These are phyloP conservation scores for Blepharisma undulans DNA, from an alignment of 169 alveolate species.

Conservation along the genomic window DNA sequence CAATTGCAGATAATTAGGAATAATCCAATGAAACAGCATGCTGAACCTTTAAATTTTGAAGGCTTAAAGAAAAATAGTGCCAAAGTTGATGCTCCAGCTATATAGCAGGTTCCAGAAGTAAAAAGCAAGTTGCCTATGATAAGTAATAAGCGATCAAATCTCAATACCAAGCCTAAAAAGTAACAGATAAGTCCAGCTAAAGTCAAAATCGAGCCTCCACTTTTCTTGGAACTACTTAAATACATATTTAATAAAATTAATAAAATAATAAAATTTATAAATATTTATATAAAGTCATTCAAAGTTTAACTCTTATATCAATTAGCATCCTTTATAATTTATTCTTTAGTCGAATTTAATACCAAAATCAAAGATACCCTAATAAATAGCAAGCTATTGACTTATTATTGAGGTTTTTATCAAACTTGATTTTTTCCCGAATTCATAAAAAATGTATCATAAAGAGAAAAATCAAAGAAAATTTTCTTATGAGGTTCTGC, in stretches of 20 bases:
- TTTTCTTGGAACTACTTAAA: slow-evolving; percentile 2
- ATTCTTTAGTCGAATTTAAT: too few species aligned
- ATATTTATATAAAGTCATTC: too few species aligned
- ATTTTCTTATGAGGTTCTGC: not conserved
- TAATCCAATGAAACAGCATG: slow-evolving; percentile 17
- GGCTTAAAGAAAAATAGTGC: slow-evolving; percentile 23
- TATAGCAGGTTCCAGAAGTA: not conserved
- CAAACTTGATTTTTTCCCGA: not conserved
- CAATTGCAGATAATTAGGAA: not conserved
- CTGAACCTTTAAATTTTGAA: slow-evolving; percentile 33
- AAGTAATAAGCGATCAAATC: not conserved
- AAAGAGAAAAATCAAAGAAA: too few species aligned
- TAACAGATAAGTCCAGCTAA: slow-evolving; percentile 2
- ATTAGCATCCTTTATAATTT: not conserved
- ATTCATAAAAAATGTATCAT: not conserved
- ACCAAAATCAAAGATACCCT: not conserved
- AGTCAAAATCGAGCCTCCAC: slow-evolving; percentile 1
- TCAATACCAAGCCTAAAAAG: slow-evolving; percentile 10
- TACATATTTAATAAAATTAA: slow-evolving; percentile 9
- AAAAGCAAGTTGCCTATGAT: slow-evolving; percentile 18
- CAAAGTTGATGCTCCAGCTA: slow-evolving; percentile 22
- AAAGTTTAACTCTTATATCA: too few species aligned
- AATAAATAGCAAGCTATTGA: too few species aligned
- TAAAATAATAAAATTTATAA: too few species aligned
- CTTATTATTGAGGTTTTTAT: not conserved